Base-by-base conservation (phyloP, 257 asterid species). In the Oldenlandia corymbosa region DNA sequence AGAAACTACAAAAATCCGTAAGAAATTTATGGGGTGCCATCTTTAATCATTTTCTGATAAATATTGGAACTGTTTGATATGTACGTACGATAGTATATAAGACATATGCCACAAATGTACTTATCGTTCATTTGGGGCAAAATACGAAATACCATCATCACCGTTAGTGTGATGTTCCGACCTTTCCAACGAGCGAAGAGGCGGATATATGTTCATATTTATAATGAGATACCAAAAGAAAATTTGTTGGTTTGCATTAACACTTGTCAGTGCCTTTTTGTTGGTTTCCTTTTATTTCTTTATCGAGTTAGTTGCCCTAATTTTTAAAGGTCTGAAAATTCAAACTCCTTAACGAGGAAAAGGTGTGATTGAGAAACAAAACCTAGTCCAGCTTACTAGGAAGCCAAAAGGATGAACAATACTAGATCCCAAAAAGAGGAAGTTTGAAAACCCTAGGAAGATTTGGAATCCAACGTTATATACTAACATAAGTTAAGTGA, bases 331-430 rank as follows among this genome's bases (percentile, higher is more conserved):
- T 42, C 18, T 17, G 16, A 13, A 9, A 42, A 4, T 42, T n/a
- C 48, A 42, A 42, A n/a, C n/a, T n/a, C 1, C 48, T 42, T 42
- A 9, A 42, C 48, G 48, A 42, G 48, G 16, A 42, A 4, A 42
- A 42, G 12, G 48, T 11, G n/a, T 13, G n/a, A n/a, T 42, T 6
- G 13, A 74, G 67, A 62, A 72, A 74, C 53, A 72, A 67, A 48
- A 60, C 17, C 43, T 31, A 26, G 34, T 61, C 48, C 17, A 31
- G 11, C n/a, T n/a, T n/a, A n/a, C n/a, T n/a, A n/a, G n/a, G n/a
- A n/a, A n/a, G n/a, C n/a, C n/a, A n/a, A n/a, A n/a, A n/a, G n/a
- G n/a, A n/a, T n/a, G n/a, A n/a, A n/a, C n/a, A n/a, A n/a, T n/a
- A n/a, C n/a, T n/a, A n/a, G n/a, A n/a, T n/a, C n/a, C 45, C 45